These are phyloP conservation scores for Termitomyces eurrhizus DNA, from an alignment of 768 basidiomycete genomes.

Conservation along the genomic window DNA sequence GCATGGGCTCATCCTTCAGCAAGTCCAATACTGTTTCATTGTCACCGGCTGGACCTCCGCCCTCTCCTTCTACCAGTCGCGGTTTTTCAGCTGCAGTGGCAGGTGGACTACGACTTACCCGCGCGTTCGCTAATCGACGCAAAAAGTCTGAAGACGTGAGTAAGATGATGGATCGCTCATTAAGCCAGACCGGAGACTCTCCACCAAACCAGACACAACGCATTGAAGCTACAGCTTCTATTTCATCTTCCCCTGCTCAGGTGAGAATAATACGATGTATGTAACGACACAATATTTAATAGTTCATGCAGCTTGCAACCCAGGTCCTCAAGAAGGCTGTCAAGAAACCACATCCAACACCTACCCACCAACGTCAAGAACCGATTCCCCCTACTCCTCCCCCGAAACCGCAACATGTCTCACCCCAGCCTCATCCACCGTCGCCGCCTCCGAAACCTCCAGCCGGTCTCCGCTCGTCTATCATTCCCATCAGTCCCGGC, in stretches of 20 bases:
- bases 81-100: slow-evolving; percentile 35
- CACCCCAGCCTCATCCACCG: not conserved
- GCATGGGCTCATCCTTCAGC: slow-evolving; percentile 37
- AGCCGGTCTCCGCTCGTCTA: slow-evolving; percentile 40
- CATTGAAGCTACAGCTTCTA: slow-evolving; percentile 22
- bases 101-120: slow-evolving; percentile 50
- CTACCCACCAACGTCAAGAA: slow-evolving; percentile 1
- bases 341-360: slow-evolving; percentile 3
- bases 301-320: slow-evolving; percentile 41
- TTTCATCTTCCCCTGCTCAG: slow-evolving; percentile 22
- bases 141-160: slow-evolving; percentile 52
- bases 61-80: slow-evolving; percentile 23
- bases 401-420: slow-evolving; percentile 14
- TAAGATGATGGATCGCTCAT: slow-evolving; percentile 17
- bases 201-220: slow-evolving; percentile 6
- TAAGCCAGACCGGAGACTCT: slow-evolving; percentile 1
- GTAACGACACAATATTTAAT: slow-evolving; percentile 22
- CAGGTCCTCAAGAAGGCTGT: slow-evolving; percentile 33
- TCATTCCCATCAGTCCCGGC: slow-evolving; percentile 54
- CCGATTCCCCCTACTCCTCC: slow-evolving; percentile 13
- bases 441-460: slow-evolving; percentile 9
- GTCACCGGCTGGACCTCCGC: slow-evolving; percentile 13
- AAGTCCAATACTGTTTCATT: slow-evolving; percentile 22
- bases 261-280: slow-evolving; percentile 8
- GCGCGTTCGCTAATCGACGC: slow-evolving; percentile 52